Percentiles rank a stretch among this genome's conserved stretches.
Conservation (phyloP, 345 rosid genomes). For the Bruguiera parviflora region DNA sequence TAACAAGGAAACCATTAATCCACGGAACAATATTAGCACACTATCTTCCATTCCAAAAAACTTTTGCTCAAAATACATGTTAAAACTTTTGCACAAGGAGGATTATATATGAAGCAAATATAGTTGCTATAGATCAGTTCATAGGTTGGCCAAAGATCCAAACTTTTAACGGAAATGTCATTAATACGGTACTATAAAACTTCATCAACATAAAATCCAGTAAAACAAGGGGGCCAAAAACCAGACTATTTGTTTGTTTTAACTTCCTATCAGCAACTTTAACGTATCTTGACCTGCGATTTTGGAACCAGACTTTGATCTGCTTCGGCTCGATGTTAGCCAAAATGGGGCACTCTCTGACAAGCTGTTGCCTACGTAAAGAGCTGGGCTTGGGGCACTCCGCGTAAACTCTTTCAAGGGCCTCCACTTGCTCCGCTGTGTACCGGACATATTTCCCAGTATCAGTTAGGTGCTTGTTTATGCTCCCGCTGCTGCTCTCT, state of each 20-base stretch:
- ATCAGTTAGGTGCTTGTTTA: conserved; percentile 64
- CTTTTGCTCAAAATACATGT: too few species aligned
- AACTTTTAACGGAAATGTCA: not conserved
- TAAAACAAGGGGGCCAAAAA: not conserved
- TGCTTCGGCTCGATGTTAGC: conserved; percentile 96
- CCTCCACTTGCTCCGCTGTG: conserved; percentile 98
- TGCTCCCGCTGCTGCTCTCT: conserved; percentile 85
- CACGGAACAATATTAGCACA: not conserved
- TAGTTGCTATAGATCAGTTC: not conserved
- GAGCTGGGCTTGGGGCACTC: conserved; percentile 99
- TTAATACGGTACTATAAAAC: not conserved
- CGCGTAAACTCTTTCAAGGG: conserved; percentile 87
- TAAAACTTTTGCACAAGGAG: too few species aligned
- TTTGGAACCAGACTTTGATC: conserved; percentile 99
- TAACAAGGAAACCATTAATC: not conserved
- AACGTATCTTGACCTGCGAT: conserved; percentile 58
- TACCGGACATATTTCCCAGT: conserved; percentile 90
- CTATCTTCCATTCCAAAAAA: not conserved
- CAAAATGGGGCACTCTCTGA: conserved; percentile 94
- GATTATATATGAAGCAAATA: too few species aligned
- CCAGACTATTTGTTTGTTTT: not conserved
- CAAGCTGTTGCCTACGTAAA: conserved; percentile 89
- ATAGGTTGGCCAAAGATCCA: not conserved
- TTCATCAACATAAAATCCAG: not conserved
- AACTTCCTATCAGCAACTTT: not conserved